Conservation (phyloP, 2,329 filamentous ascomycete species). For the Trichoderma atroviride region DNA sequence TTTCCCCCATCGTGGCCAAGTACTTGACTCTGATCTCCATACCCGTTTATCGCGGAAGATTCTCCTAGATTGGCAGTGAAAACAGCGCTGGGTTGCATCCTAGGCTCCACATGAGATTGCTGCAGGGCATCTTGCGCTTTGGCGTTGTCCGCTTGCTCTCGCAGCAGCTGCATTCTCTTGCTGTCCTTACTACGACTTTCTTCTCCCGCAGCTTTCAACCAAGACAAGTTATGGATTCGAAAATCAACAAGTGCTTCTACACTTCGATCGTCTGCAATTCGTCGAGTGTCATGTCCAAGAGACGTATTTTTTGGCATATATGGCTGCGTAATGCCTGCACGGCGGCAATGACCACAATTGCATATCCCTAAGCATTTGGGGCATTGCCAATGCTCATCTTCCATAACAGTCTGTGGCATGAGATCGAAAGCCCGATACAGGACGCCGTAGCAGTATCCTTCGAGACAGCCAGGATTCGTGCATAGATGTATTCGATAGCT, state of each 20-base stretch:
- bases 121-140: slow-evolving; percentile 54
- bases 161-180: slow-evolving; percentile 59
- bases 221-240: slow-evolving; percentile 81
- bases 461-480: slow-evolving; percentile 66
- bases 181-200: slow-evolving; percentile 60
- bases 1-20: slow-evolving; percentile 31
- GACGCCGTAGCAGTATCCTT: slow-evolving; percentile 89
- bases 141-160: slow-evolving; percentile 58
- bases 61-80: slow-evolving; percentile 7
- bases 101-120: slow-evolving; percentile 35
- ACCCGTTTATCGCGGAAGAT: slow-evolving; percentile 30
- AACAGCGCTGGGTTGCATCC: slow-evolving; percentile 28
- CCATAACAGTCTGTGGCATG: slow-evolving; percentile 80
- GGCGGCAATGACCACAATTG: slow-evolving; percentile 80
- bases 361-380: slow-evolving; percentile 85
- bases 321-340: slow-evolving; percentile 65
- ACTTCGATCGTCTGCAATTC: slow-evolving; percentile 87
- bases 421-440: slow-evolving; percentile 90
- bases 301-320: slow-evolving; percentile 87
- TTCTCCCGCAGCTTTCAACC: slow-evolving; percentile 67
- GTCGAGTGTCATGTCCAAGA: slow-evolving; percentile 87
- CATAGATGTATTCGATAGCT: slow-evolving; percentile 85
- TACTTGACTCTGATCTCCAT: slow-evolving; percentile 41
- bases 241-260: slow-evolving; percentile 92
- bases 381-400: slow-evolving; percentile 82